phyloP scores from a whole-genome alignment of 345 rosid species.

The Melaleuca alternifolia region DNA sequence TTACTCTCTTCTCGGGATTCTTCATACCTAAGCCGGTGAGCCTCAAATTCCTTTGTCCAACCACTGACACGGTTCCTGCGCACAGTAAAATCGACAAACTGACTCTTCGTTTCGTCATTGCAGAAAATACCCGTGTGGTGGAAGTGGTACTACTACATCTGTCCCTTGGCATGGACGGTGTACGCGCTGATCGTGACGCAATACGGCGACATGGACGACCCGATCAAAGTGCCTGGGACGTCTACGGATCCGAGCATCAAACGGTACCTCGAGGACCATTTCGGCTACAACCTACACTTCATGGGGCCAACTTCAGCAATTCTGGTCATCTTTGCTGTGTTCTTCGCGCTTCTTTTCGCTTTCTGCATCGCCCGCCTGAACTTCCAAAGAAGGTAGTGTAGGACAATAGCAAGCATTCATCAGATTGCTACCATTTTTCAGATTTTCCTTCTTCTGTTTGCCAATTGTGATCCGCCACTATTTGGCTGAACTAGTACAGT shows the following conservation, averaged over 20 bases:
- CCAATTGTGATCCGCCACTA: background rate
- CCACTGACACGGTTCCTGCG: background rate
- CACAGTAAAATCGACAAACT: background rate
- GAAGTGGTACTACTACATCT: slow-evolving; percentile 44
- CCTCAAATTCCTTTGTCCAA: background rate
- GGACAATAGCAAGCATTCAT: background rate
- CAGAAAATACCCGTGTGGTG: slow-evolving; percentile 54
- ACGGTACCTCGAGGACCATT: slow-evolving; percentile 10
- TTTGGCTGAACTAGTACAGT: background rate
- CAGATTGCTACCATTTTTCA: background rate
- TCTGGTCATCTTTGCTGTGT: slow-evolving; percentile 10
- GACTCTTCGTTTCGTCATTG: background rate
- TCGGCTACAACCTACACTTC: slow-evolving; percentile 19
- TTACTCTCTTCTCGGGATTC: slow-evolving; percentile 49
- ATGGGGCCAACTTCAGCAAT: slow-evolving; percentile 22
- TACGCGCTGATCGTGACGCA: slow-evolving; percentile 35
- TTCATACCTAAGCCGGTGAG: slow-evolving; percentile 36
- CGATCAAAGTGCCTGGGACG: slow-evolving; percentile 10
- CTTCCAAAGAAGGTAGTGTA: slow-evolving; percentile 23
- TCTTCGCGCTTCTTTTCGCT: slow-evolving; percentile 25
- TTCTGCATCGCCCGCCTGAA: slow-evolving; percentile 21
- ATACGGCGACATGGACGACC: slow-evolving; percentile 20
- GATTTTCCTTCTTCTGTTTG: background rate
- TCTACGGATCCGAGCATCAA: slow-evolving; percentile 4
- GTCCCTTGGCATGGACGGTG: slow-evolving; percentile 42